Conservation (phyloP, 441 rosid genomes). For the Arabidopsis lyrata region DNA sequence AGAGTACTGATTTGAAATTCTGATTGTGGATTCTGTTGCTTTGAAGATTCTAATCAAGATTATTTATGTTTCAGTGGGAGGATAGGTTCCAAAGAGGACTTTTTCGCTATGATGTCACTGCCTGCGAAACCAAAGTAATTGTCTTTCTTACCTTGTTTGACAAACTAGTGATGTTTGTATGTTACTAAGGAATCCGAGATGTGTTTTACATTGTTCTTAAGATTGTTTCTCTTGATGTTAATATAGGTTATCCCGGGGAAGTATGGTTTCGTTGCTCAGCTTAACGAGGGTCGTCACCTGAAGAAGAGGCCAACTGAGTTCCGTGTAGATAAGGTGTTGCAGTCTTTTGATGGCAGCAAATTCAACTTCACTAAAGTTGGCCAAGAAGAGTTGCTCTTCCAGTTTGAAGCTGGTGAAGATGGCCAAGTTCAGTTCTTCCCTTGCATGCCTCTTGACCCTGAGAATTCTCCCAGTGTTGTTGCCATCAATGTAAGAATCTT, state of each 20-base stretch:
- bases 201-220: conserved; percentile 19
- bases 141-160: conserved; percentile 6
- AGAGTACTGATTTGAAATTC: background rate
- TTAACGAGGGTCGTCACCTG: conserved; percentile 95
- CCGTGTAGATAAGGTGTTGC: conserved; percentile 92
- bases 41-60: background rate
- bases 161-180: conserved; percentile 18
- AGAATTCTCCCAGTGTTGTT: conserved; percentile 83
- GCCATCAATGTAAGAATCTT: conserved; percentile 77
- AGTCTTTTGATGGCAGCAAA: conserved; percentile 88
- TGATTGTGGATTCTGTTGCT: conserved; percentile 10
- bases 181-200: conserved; percentile 5
- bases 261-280: conserved; percentile 93
- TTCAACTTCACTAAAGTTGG: conserved; percentile 98
- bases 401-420: conserved; percentile 83
- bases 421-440: conserved; percentile 74
- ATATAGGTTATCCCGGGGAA: conserved; percentile 86
- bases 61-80: conserved; percentile 72
- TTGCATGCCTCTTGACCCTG: conserved; percentile 70
- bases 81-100: conserved; percentile 90
- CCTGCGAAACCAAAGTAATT: conserved; percentile 91
- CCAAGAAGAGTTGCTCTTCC: conserved; percentile 96
- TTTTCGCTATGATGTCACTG: conserved; percentile 96
- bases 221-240: conserved; percentile 19
- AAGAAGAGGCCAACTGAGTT: conserved; percentile 99